These are phyloP conservation scores for Alternaria dauci DNA, from an alignment of 2,329 filamentous ascomycete species.

Conservation along the genomic window DNA sequence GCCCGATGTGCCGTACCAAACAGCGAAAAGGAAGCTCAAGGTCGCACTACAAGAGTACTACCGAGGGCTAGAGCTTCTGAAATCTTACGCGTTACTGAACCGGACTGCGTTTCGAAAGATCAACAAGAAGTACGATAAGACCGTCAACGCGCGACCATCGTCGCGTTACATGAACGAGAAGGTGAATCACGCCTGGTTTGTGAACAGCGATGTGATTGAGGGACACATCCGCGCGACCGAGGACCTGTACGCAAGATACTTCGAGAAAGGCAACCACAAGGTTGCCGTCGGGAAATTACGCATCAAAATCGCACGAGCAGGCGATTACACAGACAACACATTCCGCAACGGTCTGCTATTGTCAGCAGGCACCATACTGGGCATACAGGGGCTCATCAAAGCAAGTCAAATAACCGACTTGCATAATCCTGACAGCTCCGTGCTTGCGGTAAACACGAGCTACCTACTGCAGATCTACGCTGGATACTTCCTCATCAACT, in stretches of 20 bases:
- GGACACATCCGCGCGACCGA: conserved; percentile 81
- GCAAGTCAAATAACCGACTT: conserved; percentile 42
- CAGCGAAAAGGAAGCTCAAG: conserved; percentile 91
- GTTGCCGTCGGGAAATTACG: conserved; percentile 87
- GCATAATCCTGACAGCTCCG: conserved; percentile 18
- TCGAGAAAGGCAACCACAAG: conserved; percentile 92
- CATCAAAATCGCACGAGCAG: conserved; percentile 68
- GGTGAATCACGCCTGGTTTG: conserved; percentile 90
- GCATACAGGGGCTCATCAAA: conserved; percentile 55
- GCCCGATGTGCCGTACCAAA: conserved; percentile 77
- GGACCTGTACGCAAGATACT: conserved; percentile 92
- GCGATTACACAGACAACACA: conserved; percentile 66
- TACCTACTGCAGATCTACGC: conserved; percentile 83
- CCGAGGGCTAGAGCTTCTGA: conserved; percentile 86
- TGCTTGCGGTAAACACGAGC: conserved; percentile 46
- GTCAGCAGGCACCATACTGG: conserved; percentile 54
- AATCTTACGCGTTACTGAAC: conserved; percentile 89
- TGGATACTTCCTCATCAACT: conserved; percentile 85
- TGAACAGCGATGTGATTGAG: conserved; percentile 85
- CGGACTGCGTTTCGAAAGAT: conserved; percentile 95
- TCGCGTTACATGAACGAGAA: conserved; percentile 89
- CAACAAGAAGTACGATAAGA: conserved; percentile 98
- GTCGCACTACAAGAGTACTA: conserved; percentile 92
- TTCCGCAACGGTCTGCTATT: conserved; percentile 64
- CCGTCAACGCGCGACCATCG: conserved; percentile 77